These are phyloP conservation scores for Suillus weaverae DNA, from an alignment of 768 basidiomycete genomes.

Conservation along the genomic window DNA sequence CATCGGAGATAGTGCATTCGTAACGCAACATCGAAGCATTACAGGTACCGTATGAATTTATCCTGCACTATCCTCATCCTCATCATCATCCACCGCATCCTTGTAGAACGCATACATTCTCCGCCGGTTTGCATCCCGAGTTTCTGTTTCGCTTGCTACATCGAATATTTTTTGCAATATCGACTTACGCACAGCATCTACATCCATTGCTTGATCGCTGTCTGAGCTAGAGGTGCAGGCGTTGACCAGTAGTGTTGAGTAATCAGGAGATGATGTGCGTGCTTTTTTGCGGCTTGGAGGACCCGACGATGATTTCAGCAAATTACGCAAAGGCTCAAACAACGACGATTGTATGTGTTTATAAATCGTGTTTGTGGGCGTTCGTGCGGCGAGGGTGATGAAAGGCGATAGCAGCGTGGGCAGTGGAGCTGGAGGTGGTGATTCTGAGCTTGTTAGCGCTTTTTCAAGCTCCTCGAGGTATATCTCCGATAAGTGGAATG, in stretches of 20 bases:
- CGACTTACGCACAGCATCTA: slow-evolving; percentile 45
- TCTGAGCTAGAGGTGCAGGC: slow-evolving; percentile 48
- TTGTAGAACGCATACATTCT: slow-evolving; percentile 85
- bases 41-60: slow-evolving; percentile 11
- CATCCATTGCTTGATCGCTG: slow-evolving; percentile 38
- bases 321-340: slow-evolving; percentile 66
- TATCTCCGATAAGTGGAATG: slow-evolving; percentile 87
- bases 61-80: slow-evolving; percentile 32
- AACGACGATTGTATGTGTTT: slow-evolving; percentile 70
- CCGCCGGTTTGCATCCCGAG: slow-evolving; percentile 75
- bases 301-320: slow-evolving; percentile 40
- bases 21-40: not conserved
- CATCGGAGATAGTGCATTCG: not conserved
- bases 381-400: slow-evolving; percentile 66
- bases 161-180: slow-evolving; percentile 69
- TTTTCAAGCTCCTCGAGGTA: slow-evolving; percentile 90
- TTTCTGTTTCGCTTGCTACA: slow-evolving; percentile 70
- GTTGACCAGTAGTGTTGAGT: slow-evolving; percentile 50
- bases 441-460: slow-evolving; percentile 36
- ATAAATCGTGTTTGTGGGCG: slow-evolving; percentile 63
- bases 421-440: slow-evolving; percentile 46
- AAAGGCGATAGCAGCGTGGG: slow-evolving; percentile 67
- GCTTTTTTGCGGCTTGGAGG: slow-evolving; percentile 49
- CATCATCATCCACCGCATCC: slow-evolving; percentile 52
- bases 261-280: slow-evolving; percentile 40